Evolutionary conservation across 495 filamentous ascomycete species (phyloP).

Genomic region (Collariella sp.): DNA sequence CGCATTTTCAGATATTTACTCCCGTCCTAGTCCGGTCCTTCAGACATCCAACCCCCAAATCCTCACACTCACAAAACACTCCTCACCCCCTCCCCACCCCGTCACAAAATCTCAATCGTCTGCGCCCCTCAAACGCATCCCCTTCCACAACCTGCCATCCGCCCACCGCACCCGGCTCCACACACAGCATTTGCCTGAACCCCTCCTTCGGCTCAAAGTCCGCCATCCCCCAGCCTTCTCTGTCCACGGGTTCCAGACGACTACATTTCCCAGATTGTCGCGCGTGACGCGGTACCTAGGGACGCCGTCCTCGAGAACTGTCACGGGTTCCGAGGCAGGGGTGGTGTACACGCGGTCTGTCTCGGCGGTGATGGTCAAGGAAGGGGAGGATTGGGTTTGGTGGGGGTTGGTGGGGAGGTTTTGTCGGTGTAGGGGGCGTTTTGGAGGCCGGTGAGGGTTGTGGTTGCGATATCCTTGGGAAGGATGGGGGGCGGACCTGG

Average conservation of each 20-base stretch:
- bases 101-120: conserved; percentile 45
- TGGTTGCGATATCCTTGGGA: conserved; percentile 60
- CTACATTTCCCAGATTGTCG: conserved; percentile 74
- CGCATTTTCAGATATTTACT: too few species aligned
- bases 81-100: neutral
- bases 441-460: conserved; percentile 64
- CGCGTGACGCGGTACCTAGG: conserved; percentile 62
- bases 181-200: conserved; percentile 85
- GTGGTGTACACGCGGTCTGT: conserved; percentile 65
- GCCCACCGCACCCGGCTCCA: conserved; percentile 79
- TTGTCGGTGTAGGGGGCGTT: conserved; percentile 73
- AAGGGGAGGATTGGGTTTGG: conserved; percentile 48
- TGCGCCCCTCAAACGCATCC: conserved; percentile 84
- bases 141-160: conserved; percentile 78
- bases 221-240: conserved; percentile 70
- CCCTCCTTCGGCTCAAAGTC: conserved; percentile 88
- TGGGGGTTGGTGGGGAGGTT: conserved; percentile 47
- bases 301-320: conserved; percentile 52
- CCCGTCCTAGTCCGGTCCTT: too few species aligned
- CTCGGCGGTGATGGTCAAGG: conserved; percentile 54
- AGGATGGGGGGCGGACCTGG: conserved; percentile 44
- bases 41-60: too few species aligned
- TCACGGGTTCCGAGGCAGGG: conserved; percentile 39
- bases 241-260: conserved; percentile 97
- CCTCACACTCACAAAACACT: conserved; percentile 5